Percentiles rank a stretch among this genome's conserved stretches.
Conservation (phyloP, 2,329 filamentous ascomycete species). For the Paecilomyces sp. region DNA sequence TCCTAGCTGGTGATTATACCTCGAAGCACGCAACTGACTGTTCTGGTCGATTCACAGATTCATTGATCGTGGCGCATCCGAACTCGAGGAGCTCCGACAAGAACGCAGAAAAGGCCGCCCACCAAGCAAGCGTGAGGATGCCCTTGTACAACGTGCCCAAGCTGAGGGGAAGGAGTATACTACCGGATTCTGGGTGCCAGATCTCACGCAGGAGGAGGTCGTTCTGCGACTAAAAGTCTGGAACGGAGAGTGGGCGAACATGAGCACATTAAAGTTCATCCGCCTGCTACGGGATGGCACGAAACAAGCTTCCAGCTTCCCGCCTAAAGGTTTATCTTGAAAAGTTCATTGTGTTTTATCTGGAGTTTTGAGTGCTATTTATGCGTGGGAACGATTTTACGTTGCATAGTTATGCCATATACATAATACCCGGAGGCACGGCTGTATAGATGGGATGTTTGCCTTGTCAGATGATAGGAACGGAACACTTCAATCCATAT, state of each 20-base stretch:
- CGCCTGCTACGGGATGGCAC: slow-evolving; percentile 61
- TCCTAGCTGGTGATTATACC: background rate
- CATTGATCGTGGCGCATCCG: slow-evolving; percentile 27
- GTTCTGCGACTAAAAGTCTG: slow-evolving; percentile 61
- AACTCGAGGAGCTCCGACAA: slow-evolving; percentile 45
- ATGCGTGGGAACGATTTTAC: slow-evolving; percentile 9
- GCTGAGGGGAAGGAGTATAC: slow-evolving; percentile 72
- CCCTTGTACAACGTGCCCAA: slow-evolving; percentile 64
- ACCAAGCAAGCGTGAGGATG: slow-evolving; percentile 66
- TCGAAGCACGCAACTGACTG: background rate
- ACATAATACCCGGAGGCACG: background rate
- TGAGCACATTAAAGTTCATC: slow-evolving; percentile 70
- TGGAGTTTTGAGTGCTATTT: slow-evolving; percentile 8
- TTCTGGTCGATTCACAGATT: slow-evolving; percentile 17
- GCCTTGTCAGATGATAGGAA: background rate
- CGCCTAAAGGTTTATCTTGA: slow-evolving; percentile 55
- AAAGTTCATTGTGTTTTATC: slow-evolving; percentile 6
- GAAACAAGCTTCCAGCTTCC: slow-evolving; percentile 67
- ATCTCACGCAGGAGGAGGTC: slow-evolving; percentile 62
- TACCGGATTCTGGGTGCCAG: slow-evolving; percentile 73
- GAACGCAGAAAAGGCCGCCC: slow-evolving; percentile 71
- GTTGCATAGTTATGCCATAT: background rate
- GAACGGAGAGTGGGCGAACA: slow-evolving; percentile 77
- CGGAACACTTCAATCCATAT: background rate
- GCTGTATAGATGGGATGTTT: background rate